Percentiles rank a stretch among this genome's conserved stretches.
These are phyloP conservation scores for Gracilaria domingensis DNA, from an alignment of 23 red algal species.

Conservation along the genomic window DNA sequence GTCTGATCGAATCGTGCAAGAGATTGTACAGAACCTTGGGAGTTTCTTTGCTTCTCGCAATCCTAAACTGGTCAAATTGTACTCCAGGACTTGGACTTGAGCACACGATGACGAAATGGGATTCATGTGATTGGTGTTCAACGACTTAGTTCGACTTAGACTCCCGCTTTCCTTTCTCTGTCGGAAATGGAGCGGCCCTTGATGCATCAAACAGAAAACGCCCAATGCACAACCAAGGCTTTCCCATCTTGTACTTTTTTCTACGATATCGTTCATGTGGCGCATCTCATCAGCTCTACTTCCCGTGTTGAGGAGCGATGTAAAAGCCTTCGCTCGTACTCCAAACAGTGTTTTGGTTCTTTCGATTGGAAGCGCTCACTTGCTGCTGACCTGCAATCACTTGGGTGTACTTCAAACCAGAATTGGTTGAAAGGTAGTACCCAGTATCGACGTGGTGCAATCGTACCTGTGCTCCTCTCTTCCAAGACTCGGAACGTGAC, in stretches of 20 bases:
- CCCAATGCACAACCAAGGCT: too few species aligned
- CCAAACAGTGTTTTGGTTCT: constrained; percentile 77
- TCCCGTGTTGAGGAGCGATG: constrained; percentile 32
- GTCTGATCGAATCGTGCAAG: background rate
- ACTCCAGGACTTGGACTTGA: background rate
- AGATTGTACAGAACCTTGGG: background rate
- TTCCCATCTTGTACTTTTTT: background rate
- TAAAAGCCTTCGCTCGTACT: constrained; percentile 89
- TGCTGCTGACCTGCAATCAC: constrained; percentile 80
- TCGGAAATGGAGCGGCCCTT: background rate
- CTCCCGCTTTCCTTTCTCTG: background rate
- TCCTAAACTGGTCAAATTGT: background rate
- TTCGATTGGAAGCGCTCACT: constrained; percentile 50
- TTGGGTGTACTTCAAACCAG: constrained; percentile 57
- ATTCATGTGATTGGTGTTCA: background rate
- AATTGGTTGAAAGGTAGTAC: constrained; percentile 34
- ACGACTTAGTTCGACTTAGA: background rate
- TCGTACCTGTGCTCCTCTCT: constrained; percentile 51
- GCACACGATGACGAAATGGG: background rate
- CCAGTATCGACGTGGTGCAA: constrained; percentile 79
- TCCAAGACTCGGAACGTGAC: constrained; percentile 36
- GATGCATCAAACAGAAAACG: background rate
- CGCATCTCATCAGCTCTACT: background rate
- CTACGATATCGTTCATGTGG: background rate
- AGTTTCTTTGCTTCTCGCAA: background rate